Conservation (phyloP, 73 alveolate species). For the Paramecium octaurelia region DNA sequence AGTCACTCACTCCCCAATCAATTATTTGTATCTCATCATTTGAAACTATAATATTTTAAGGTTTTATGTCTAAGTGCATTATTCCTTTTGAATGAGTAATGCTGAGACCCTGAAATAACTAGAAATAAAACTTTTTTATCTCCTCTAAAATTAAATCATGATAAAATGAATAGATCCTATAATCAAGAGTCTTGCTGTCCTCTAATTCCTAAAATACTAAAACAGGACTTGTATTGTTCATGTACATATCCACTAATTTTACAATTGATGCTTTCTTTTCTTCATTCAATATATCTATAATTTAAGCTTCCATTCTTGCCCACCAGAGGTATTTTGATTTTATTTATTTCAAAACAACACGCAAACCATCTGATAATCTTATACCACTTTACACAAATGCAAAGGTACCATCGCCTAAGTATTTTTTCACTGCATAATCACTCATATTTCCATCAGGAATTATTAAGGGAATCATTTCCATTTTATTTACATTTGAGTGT, state of each 20-base stretch:
- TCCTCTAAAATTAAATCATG: not conserved
- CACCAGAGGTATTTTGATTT: not conserved
- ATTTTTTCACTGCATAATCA: not conserved
- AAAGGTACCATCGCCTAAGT: constrained; percentile 28
- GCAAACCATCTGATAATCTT: not conserved
- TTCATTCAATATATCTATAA: not conserved
- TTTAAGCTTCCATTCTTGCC: not conserved
- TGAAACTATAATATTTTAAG: constrained; percentile 40
- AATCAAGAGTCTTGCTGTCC: not conserved
- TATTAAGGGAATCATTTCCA: not conserved
- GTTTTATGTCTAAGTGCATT: constrained; percentile 58
- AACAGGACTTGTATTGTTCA: not conserved
- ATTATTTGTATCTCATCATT: constrained; percentile 9
- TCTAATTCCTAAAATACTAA: not conserved
- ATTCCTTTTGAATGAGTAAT: constrained; percentile 1
- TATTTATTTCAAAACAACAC: not conserved
- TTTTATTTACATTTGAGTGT: not conserved
- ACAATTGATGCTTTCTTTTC: not conserved
- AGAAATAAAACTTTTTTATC: not conserved
- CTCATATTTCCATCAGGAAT: not conserved
- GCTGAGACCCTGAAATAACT: not conserved
- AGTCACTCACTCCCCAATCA: constrained; percentile 52
- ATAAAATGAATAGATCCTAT: not conserved
- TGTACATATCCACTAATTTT: not conserved
- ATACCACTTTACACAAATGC: not conserved